A percentile compares a stretch with the other conserved stretches of the same genome.
Conservation (phyloP, 2,329 filamentous ascomycete genomes). For the Fusarium sp. region DNA sequence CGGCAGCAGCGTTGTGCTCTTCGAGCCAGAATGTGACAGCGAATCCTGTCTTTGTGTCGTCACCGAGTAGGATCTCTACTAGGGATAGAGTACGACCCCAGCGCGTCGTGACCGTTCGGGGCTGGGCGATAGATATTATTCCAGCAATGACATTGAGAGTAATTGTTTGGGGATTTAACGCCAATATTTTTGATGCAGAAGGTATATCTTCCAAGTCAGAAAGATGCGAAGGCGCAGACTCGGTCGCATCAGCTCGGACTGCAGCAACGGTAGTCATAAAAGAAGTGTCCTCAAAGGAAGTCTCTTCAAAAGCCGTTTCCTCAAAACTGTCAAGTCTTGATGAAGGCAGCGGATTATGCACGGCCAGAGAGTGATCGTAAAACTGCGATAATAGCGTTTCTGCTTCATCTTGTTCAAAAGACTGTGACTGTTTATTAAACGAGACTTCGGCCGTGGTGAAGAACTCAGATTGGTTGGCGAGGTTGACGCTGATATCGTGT, state of each 20-base stretch:
- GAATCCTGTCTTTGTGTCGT: constrained; percentile 86
- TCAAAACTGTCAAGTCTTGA: constrained; percentile 63
- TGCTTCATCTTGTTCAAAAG: constrained; percentile 48
- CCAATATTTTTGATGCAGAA: constrained; percentile 69
- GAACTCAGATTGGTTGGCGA: constrained; percentile 56
- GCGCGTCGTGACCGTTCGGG: constrained; percentile 74
- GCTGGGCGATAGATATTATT: constrained; percentile 76
- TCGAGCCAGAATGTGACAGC: constrained; percentile 85
- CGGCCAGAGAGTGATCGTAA: constrained; percentile 80
- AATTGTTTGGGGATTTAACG: constrained; percentile 81
- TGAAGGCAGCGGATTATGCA: constrained; percentile 73
- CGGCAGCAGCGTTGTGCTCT: constrained; percentile 47
- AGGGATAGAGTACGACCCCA: constrained; percentile 72
- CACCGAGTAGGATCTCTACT: constrained; percentile 82
- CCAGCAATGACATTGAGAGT: constrained; percentile 85
- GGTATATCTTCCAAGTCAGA: constrained; percentile 77
- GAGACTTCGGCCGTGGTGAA: constrained; percentile 60
- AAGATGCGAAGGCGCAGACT: constrained; percentile 50
- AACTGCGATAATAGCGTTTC: constrained; percentile 69
- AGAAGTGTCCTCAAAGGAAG: constrained; percentile 47
- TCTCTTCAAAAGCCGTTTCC: constrained; percentile 41
- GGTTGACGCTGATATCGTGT: constrained; percentile 52
- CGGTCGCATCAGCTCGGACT: constrained; percentile 36
- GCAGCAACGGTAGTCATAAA: constrained; percentile 54
- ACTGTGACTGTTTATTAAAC: constrained; percentile 39